A percentile compares a stretch with the other conserved stretches of the same genome.
Evolutionary conservation across 148 eudicot genomes (phyloP).

Genomic region (Beta vulgaris): DNA sequence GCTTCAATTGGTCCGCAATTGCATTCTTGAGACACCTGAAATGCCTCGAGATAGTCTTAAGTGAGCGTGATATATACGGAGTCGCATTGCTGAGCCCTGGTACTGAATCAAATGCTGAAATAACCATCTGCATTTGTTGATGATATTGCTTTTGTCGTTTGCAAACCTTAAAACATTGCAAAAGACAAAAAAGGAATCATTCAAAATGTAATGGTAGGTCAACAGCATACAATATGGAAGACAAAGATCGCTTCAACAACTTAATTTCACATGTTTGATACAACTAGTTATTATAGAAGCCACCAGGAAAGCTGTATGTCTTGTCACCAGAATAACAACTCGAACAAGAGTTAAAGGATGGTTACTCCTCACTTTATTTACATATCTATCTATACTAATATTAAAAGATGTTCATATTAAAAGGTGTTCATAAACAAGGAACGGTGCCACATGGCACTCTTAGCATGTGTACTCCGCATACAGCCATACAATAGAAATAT

Average conservation of each 20-base stretch:
- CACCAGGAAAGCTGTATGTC: neutral
- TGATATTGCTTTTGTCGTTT: conserved; percentile 75
- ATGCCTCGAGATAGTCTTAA: conserved; percentile 67
- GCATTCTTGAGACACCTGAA: conserved; percentile 63
- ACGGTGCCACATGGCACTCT: too few species aligned
- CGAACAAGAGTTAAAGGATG: neutral
- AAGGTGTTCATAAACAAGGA: too few species aligned
- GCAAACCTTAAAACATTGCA: conserved; percentile 47
- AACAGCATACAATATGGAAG: neutral
- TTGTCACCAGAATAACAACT: neutral
- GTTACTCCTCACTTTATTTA: too few species aligned
- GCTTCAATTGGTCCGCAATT: conserved; percentile 61
- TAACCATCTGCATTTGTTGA: conserved; percentile 74
- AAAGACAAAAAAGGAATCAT: neutral
- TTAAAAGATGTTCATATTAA: too few species aligned
- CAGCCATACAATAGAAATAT: too few species aligned
- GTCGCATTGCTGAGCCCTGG: conserved; percentile 73
- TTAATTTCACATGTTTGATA: neutral
- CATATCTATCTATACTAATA: too few species aligned
- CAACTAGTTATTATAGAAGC: neutral
- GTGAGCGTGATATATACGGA: conserved; percentile 61
- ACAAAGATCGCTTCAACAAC: neutral
- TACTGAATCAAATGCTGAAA: conserved; percentile 76
- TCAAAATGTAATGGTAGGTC: neutral
- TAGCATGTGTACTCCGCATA: too few species aligned